Base-by-base conservation (phyloP, 345 rosid genomes). In the Barbarea vulgaris region DNA sequence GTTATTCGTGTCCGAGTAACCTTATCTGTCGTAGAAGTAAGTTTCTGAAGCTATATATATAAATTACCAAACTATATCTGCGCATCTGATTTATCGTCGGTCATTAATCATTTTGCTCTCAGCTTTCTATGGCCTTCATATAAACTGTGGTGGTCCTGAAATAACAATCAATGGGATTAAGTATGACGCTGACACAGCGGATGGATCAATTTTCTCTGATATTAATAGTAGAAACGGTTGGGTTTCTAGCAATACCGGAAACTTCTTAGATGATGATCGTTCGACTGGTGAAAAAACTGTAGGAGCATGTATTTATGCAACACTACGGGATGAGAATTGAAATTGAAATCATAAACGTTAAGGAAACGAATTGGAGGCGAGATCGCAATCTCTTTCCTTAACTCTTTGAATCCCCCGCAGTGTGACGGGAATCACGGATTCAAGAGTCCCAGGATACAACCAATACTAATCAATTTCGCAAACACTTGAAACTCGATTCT, bases 241-340 rank as follows among this genome's bases (percentile, higher is more conserved):
- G 96, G 88, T 89, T 62, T 81, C 85, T 41, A 88, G 89, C 69
- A 90, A 83, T 83, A 82, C 83, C 1, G 91, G 93, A 13, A 79
- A 86, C 67, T 90, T 86, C 78, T 63, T 81, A 83, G 93, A 88
- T 68, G 89, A 87, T 67, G 3, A 77, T 15, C 82, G 86, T 64
- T 41, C 48, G 68, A 80, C 50, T 13, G 1, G 6, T 27, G 67
- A 31, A 72, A 18, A 67, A n/a, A n/a, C n/a, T n/a, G n/a, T n/a
- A n/a, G n/a, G n/a, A n/a, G n/a, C n/a, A n/a, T n/a, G n/a, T n/a
- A n/a, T n/a, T n/a, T n/a, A n/a, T n/a, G n/a, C n/a, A n/a, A n/a
- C n/a, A n/a, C n/a, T n/a, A n/a, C n/a, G n/a, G n/a, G n/a, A n/a
- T n/a, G n/a, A n/a, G n/a, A n/a, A n/a, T n/a, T n/a, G n/a, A n/a